Evolutionary conservation across 2,329 filamentous ascomycete species (phyloP).

Genomic region (Aspergillus novofumigatus): DNA sequence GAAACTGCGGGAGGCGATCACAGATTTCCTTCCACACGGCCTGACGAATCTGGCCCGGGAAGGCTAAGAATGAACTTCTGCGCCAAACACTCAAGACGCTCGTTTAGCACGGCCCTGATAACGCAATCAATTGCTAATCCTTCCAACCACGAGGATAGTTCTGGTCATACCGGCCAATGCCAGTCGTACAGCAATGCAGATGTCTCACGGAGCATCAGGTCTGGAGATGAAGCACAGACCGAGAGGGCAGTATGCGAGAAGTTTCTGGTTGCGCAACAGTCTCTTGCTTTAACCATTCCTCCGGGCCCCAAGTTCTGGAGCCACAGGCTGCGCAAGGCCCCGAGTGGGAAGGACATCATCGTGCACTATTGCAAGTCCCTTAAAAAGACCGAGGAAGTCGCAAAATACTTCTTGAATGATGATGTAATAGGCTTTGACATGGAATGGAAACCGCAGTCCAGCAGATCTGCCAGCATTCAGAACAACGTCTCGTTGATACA

Average conservation of each 20-base stretch:
- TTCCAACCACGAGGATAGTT: background rate
- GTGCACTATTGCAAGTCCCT: constrained; percentile 74
- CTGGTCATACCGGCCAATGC: background rate
- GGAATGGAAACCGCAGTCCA: constrained; percentile 67
- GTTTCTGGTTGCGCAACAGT: background rate
- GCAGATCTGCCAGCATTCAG: constrained; percentile 49
- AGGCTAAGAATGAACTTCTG: background rate
- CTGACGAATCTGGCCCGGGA: background rate
- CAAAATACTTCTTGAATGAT: constrained; percentile 63
- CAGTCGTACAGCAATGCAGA: background rate
- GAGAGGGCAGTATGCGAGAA: background rate
- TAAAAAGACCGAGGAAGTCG: constrained; percentile 62
- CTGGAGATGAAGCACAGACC: background rate
- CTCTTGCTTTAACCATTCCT: background rate
- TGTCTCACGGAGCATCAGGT: background rate
- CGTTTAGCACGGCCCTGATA: background rate
- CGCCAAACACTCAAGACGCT: background rate
- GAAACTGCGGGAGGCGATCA: background rate
- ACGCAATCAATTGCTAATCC: background rate
- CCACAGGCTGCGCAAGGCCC: constrained; percentile 44
- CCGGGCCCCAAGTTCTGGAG: constrained; percentile 27
- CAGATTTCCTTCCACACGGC: background rate
- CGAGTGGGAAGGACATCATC: constrained; percentile 50
- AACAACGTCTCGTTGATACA: constrained; percentile 78
- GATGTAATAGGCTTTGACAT: constrained; percentile 81